Conservation (phyloP, 495 filamentous ascomycete genomes). For the Barbatosphaeria neglecta region DNA sequence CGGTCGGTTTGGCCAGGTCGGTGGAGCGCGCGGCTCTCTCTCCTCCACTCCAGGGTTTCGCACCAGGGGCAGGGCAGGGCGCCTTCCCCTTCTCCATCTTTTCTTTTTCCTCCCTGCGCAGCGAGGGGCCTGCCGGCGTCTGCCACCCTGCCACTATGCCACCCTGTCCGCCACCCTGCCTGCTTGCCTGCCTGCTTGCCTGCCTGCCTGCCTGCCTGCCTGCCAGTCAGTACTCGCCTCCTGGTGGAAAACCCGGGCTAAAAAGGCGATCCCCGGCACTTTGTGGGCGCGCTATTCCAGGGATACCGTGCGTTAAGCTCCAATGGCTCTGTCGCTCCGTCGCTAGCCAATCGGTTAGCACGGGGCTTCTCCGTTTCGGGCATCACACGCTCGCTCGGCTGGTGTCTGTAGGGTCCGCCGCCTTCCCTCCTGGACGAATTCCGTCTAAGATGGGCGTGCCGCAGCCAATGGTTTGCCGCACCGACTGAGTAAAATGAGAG, state of each 20-base stretch:
- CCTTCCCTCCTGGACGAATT: too few species aligned
- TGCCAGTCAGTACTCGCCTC: too few species aligned
- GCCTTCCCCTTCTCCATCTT: neutral
- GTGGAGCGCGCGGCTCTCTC: neutral
- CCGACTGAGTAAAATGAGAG: neutral
- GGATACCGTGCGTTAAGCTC: too few species aligned
- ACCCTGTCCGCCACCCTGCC: too few species aligned
- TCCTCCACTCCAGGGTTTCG: neutral
- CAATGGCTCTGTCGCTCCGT: too few species aligned
- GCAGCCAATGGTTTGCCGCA: too few species aligned
- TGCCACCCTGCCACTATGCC: too few species aligned
- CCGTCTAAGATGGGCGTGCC: too few species aligned
- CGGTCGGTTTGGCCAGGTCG: neutral
- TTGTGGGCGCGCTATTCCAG: neutral
- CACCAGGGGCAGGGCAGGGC: neutral
- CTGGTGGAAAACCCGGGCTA: neutral
- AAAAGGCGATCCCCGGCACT: neutral
- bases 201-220: too few species aligned
- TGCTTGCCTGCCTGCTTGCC: too few species aligned
- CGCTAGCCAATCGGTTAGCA: neutral
- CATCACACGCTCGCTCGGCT: neutral
- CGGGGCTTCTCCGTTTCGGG: neutral
- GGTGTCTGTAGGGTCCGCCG: neutral
- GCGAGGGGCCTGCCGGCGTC: neutral
- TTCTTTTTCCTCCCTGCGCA: neutral